A percentile compares a stretch with the other conserved stretches of the same genome.
Evolutionary conservation across 441 rosid genomes (phyloP).

Genomic region (Theobroma grandiflorum): DNA sequence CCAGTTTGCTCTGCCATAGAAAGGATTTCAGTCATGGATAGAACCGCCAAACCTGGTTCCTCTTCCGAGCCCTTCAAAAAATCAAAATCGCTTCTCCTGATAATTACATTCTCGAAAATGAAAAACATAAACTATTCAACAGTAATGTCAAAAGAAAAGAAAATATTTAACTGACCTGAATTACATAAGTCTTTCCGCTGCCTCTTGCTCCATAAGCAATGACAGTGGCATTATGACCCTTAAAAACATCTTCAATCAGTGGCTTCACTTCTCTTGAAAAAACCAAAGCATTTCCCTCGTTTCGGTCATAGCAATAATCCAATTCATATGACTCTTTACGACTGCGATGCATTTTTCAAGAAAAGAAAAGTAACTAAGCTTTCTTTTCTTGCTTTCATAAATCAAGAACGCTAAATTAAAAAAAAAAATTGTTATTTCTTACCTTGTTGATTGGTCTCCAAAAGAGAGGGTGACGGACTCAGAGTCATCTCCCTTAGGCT

Average conservation of each 20-base stretch:
- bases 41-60: slow-evolving; percentile 53
- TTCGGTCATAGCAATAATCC: slow-evolving; percentile 59
- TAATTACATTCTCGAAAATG: background rate
- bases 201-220: slow-evolving; percentile 72
- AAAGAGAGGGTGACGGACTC: slow-evolving; percentile 53
- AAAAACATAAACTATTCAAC: background rate
- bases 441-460: slow-evolving; percentile 55
- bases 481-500: slow-evolving; percentile 51
- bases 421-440: background rate
- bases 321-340: slow-evolving; percentile 53
- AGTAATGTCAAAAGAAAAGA: no score
- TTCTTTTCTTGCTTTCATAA: background rate
- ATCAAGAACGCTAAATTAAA: background rate
- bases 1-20: slow-evolving; percentile 49
- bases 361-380: background rate
- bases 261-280: slow-evolving; percentile 59
- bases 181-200: slow-evolving; percentile 58
- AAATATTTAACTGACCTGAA: slow-evolving; percentile 47
- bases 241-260: slow-evolving; percentile 52
- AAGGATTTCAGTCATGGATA: slow-evolving; percentile 56
- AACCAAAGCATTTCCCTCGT: slow-evolving; percentile 42
- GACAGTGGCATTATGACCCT: slow-evolving; percentile 56
- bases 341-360: slow-evolving; percentile 36
- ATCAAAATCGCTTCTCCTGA: slow-evolving; percentile 16
- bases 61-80: slow-evolving; percentile 59